phyloP scores from a whole-genome alignment of 148 eudicot genomes.

The Hydrangea macrophylla region DNA sequence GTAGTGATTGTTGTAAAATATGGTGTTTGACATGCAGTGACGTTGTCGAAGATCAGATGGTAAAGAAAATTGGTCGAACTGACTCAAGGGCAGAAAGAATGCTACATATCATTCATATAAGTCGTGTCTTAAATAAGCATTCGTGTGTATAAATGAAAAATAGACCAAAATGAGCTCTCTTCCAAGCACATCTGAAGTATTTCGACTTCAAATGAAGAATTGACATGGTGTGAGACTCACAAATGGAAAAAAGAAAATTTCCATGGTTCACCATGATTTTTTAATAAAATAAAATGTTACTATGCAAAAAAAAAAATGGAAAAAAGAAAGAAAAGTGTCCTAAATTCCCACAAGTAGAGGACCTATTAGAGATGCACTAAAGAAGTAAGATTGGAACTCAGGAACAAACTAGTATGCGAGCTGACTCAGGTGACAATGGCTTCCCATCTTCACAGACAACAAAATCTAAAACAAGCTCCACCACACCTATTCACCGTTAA shows the following conservation, averaged over 20 bases:
- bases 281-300: too few relatives aligned
- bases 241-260: too few relatives aligned
- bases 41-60: conserved; percentile 46
- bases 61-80: not conserved
- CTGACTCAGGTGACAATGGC: conserved; percentile 80
- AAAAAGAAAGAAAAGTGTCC: too few relatives aligned
- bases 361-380: not conserved
- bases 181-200: too few relatives aligned
- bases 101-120: too few relatives aligned
- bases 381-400: not conserved
- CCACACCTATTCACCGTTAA: conserved; percentile 51
- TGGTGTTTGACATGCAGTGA: conserved; percentile 47
- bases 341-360: not conserved
- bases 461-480: conserved; percentile 86
- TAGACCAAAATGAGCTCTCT: too few relatives aligned
- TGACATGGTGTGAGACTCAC: too few relatives aligned
- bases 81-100: not conserved
- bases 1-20: too few relatives aligned
- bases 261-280: too few relatives aligned
- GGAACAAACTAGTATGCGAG: conserved; percentile 78
- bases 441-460: conserved; percentile 89
- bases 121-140: not conserved
- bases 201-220: too few relatives aligned
- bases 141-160: too few relatives aligned
- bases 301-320: too few relatives aligned